Base-by-base conservation (phyloP, 805 yeast species). In the Metschnikowia orientalis region DNA sequence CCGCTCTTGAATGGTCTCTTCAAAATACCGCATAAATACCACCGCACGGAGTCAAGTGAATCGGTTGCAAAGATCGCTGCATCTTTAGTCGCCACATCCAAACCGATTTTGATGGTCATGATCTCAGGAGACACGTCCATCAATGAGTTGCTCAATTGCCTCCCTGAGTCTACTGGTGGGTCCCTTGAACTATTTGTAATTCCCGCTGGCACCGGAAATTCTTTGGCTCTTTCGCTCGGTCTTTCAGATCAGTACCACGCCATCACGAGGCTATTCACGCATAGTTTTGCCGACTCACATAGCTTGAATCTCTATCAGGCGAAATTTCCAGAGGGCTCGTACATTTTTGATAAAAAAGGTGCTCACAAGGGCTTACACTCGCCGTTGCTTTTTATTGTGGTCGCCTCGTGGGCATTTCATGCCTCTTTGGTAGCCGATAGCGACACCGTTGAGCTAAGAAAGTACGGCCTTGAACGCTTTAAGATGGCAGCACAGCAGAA, bases 181-280 rank as follows among this genome's bases (percentile, higher is more conserved):
- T 13, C 15, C 3, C 21, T 63, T 5, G 43, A 47, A 1, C 33
- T 75, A 2, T 45, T 58, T 21, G 59, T 61, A 23, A 53, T 89
- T 10, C 95, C 96, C 0, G 66, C 78, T 38, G 97, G 97, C 1
- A 81, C 95, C 1, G 97, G 95, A 0, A 89, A 89, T 53, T 88
- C 95, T 1, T 63, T 86, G 38, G 73, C 85, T 2, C 69, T 73
- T 15, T 80, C 95, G 0, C 44, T 79, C 2, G 77, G 75, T 0
- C 38, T 72, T 3, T 29, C 32, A 0, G 50, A 40, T 15, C 47
- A 40, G n/a, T 28, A 33, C 14, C 34, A 19, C 13, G 65, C 74
- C 0, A 44, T 75, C 3, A 41, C 53, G 15, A 49, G 56, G 11
- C 50, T 74, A 4, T 45, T 74, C 20, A 29, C 63, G 42, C 20